Percentiles rank a stretch among this genome's conserved stretches.
phyloP scores from a whole-genome alignment of 129 eudicot genomes.

The Kitagawia praeruptora region DNA sequence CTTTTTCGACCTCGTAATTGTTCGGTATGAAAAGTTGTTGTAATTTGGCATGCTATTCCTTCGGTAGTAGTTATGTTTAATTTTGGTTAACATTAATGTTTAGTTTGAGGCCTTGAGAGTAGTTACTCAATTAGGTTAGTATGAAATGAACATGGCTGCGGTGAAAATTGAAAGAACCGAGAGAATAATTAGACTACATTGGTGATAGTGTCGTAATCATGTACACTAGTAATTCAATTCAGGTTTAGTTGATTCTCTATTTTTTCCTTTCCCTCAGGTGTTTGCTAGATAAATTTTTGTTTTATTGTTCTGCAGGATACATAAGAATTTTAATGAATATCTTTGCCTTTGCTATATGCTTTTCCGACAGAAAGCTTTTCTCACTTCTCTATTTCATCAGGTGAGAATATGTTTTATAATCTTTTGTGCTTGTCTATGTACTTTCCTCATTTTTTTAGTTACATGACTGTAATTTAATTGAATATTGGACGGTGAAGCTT shows the following conservation, averaged over 20 bases:
- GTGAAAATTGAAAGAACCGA: not conserved
- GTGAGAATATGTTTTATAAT: conserved; percentile 24
- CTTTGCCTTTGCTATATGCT: conserved; percentile 77
- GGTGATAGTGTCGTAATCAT: not conserved
- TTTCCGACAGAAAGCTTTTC: too few species aligned
- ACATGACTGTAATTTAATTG: not conserved
- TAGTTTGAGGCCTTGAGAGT: too few species aligned
- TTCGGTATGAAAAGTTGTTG: too few species aligned
- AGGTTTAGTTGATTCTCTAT: not conserved
- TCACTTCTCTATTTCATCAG: conserved; percentile 78
- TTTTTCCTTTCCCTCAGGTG: not conserved
- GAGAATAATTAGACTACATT: not conserved
- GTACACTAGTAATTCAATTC: not conserved
- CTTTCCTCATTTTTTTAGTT: conserved; percentile 1
- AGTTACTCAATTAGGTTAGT: not conserved
- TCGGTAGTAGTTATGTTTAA: too few species aligned
- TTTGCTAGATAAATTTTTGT: conserved; percentile 2
- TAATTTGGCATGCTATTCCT: not conserved
- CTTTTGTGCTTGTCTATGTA: not conserved
- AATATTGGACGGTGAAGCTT: conserved; percentile 41
- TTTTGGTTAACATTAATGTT: too few species aligned
- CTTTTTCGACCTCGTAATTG: not conserved
- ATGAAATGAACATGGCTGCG: not conserved
- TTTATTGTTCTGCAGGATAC: conserved; percentile 56
- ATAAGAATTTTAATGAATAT: conserved; percentile 75